Base-by-base conservation (phyloP, 768 basidiomycete species). In the Arthromyces matolae region DNA sequence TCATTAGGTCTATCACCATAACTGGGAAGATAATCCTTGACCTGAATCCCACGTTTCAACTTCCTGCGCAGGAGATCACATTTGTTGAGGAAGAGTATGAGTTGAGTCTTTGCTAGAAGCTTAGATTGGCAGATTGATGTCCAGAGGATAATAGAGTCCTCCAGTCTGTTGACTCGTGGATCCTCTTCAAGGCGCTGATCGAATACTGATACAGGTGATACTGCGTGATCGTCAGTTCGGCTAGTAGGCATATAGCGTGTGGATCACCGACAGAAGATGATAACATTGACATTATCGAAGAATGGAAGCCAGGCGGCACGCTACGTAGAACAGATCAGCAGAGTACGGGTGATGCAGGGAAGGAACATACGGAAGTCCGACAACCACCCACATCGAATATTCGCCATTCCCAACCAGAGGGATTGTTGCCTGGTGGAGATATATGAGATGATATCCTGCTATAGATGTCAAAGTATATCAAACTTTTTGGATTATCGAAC, bases 311-410 rank as follows among this genome's bases (percentile, higher is more conserved):
- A 91, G 0, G 84, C 84, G 18, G 79, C 70, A 31, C 89, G 86
- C 84, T 89, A 58, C 1, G 48, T 56, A 12, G 32, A 32, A 13
- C 24, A 46, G 46, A 36, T 62, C 36, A 59, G 38, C 20, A 31
- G n/a, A 20, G 25, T 40, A 27, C 34, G 18, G 16, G 18, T 35
- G n/a, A 32, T 46, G 28, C 45, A 43, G 35, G 4, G 44, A 43
- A 34, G 35, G 62, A 72, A 18, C 59, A n/a, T 16, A 85, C 85
- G 65, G 71, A 67, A 5, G 84, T 86, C 44, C 86, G 79, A 50
- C 81, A 84, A 14, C 83, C 86, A 27, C 84, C 86, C 39, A 89
- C 87, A 59, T 89, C 87, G 64, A 82, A 89, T 48, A 89, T 80
- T 27, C 74, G 72, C 86, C 85, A 89, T 59, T 78, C 79, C 69